phyloP scores from a whole-genome alignment of 192 early-diverging fungal species.

The Umbelopsis sp. region DNA sequence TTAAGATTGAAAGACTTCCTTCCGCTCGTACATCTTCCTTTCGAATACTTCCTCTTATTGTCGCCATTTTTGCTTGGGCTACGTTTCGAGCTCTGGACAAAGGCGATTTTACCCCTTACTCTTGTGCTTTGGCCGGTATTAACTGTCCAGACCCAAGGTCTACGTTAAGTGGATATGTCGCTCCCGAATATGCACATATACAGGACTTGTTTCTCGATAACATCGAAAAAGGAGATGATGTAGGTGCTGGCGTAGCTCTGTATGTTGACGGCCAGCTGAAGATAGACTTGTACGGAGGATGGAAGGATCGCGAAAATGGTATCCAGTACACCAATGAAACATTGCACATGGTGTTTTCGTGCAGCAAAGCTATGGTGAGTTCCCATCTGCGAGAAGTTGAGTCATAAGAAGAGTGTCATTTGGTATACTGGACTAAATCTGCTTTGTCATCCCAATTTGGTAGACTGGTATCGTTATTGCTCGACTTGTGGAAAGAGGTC shows the following conservation, averaged over 20 bases:
- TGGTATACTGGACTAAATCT: not conserved
- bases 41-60: not conserved
- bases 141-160: not conserved
- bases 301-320: conserved; percentile 37
- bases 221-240: conserved; percentile 46
- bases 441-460: not conserved
- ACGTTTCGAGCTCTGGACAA: not conserved
- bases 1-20: not conserved
- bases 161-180: conserved; percentile 5
- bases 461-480: conserved; percentile 55
- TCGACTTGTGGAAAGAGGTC: conserved; percentile 57
- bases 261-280: conserved; percentile 54
- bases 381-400: no score
- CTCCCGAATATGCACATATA: conserved; percentile 6
- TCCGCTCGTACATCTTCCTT: not conserved
- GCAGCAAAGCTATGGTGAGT: conserved; percentile 60
- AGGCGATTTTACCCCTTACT: conserved; percentile 11
- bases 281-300: conserved; percentile 68
- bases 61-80: not conserved
- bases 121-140: not conserved
- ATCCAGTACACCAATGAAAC: conserved; percentile 53
- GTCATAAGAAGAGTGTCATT: no score
- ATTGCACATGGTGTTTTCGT: conserved; percentile 67
- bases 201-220: conserved; percentile 13
- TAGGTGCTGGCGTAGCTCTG: conserved; percentile 49